A percentile compares a stretch with the other conserved stretches of the same genome.
Evolutionary conservation across 202 grass and related monocot genomes (phyloP).

Genomic region (Elaeis oleifera): DNA sequence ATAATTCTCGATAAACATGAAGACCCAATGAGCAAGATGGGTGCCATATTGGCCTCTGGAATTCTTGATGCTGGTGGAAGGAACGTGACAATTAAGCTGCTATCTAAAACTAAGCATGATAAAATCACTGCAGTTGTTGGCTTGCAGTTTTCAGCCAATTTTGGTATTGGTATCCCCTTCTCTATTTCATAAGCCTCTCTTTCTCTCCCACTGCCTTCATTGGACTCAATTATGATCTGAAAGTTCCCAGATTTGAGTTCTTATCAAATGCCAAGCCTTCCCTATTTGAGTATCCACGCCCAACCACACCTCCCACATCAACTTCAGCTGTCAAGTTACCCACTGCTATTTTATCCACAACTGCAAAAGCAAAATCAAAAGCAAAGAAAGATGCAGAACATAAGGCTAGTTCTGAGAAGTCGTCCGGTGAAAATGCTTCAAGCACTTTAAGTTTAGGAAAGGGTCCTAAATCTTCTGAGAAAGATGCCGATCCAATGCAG

Average conservation of each 20-base stretch:
- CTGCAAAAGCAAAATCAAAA: constrained; percentile 87
- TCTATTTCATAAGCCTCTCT: constrained; percentile 89
- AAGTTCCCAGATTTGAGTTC: constrained; percentile 97
- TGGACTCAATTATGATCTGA: constrained; percentile 89
- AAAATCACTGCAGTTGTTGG: constrained; percentile 86
- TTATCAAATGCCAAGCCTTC: constrained; percentile 85
- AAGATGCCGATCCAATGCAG: constrained; percentile 85
- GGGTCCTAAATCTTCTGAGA: constrained; percentile 54
- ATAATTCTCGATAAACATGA: constrained; percentile 99
- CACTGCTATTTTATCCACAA: constrained; percentile 86
- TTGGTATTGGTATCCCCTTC: constrained; percentile 99
- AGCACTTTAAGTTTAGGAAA: constrained; percentile 43
- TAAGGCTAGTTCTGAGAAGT: constrained; percentile 74
- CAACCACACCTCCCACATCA: constrained; percentile 68
- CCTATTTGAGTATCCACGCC: constrained; percentile 84
- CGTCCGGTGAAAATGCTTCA: constrained; percentile 38
- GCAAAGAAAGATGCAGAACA: constrained; percentile 95
- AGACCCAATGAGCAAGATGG: constrained; percentile 99
- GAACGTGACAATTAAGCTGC: constrained; percentile 94
- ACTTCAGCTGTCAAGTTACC: constrained; percentile 72
- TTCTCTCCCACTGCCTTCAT: constrained; percentile 91
- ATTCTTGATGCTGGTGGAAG: constrained; percentile 97
- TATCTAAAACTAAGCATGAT: constrained; percentile 91
- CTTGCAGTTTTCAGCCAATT: constrained; percentile 97
- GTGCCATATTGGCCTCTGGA: constrained; percentile 93